Percentiles rank a stretch among this genome's conserved stretches.
These are phyloP conservation scores for Aspergillus japonicus DNA, from an alignment of 2,329 filamentous ascomycete species.

Conservation along the genomic window DNA sequence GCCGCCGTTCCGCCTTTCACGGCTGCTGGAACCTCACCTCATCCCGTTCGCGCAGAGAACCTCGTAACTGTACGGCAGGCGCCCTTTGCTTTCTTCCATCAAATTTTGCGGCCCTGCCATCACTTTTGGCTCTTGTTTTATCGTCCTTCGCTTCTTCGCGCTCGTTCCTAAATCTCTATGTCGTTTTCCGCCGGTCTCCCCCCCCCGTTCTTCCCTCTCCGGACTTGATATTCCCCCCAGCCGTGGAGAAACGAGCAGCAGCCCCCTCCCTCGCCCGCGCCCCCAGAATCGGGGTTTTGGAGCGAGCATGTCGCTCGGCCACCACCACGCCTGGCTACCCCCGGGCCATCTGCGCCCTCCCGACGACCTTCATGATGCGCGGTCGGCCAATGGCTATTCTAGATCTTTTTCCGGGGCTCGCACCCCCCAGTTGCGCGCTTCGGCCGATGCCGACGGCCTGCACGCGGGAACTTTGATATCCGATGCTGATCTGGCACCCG, in stretches of 20 bases:
- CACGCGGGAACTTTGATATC: slow-evolving; percentile 50
- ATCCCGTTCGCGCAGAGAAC: slow-evolving; percentile 42
- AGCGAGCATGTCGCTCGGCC: slow-evolving; percentile 64
- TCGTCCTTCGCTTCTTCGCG: slow-evolving; percentile 25
- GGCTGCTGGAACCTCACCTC: slow-evolving; percentile 36
- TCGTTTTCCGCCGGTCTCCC: slow-evolving; percentile 31
- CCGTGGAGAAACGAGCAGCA: slow-evolving; percentile 43
- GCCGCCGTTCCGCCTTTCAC: slow-evolving; percentile 30
- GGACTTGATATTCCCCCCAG: slow-evolving; percentile 34
- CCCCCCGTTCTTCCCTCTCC: slow-evolving; percentile 28
- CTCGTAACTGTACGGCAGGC: slow-evolving; percentile 32
- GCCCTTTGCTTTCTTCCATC: slow-evolving; percentile 39
- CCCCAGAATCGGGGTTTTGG: slow-evolving; percentile 47
- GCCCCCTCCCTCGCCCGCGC: slow-evolving; percentile 42
- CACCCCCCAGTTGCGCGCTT: slow-evolving; percentile 46
- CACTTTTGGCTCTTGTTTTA: slow-evolving; percentile 31
- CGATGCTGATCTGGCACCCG: slow-evolving; percentile 58
- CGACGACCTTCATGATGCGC: slow-evolving; percentile 56
- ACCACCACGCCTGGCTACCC: slow-evolving; percentile 67
- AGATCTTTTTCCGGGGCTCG: slow-evolving; percentile 45
- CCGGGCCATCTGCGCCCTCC: slow-evolving; percentile 59
- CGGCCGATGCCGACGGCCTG: slow-evolving; percentile 46
- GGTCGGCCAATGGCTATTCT: slow-evolving; percentile 44
- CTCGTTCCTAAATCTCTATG: slow-evolving; percentile 27
- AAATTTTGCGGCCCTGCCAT: slow-evolving; percentile 35